Percentiles rank a stretch among this genome's conserved stretches.
Evolutionary conservation across 495 filamentous ascomycete species (phyloP).

Genomic region (Platismatia glauca): DNA sequence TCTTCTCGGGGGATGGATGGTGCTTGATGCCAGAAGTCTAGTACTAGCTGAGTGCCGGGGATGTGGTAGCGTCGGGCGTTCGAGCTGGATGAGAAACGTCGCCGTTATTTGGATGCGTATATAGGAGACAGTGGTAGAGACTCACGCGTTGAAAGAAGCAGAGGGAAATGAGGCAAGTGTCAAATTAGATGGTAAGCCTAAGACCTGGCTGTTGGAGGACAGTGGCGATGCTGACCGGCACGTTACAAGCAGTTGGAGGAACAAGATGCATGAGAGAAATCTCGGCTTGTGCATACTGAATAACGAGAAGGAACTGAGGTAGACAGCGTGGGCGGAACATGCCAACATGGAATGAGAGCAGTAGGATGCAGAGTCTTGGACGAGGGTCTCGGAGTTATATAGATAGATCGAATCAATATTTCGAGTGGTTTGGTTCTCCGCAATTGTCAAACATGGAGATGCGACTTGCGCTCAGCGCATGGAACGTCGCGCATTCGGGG

Average conservation of each 20-base stretch:
- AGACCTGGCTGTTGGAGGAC: background rate
- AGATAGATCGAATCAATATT: background rate
- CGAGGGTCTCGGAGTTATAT: background rate
- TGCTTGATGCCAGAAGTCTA: conserved; percentile 10
- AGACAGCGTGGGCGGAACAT: background rate
- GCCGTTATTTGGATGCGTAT: background rate
- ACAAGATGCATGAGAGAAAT: background rate
- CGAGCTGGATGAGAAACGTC: background rate
- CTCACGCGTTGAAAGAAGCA: background rate
- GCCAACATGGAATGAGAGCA: background rate
- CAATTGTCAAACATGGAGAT: background rate
- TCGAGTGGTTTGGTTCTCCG: background rate
- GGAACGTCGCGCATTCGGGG: background rate
- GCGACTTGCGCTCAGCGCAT: conserved; percentile 13
- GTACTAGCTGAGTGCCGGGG: background rate
- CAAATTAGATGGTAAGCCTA: background rate
- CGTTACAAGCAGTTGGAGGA: background rate
- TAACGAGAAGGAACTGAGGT: background rate
- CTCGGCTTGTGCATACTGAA: background rate
- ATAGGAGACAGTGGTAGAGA: background rate
- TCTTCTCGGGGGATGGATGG: background rate
- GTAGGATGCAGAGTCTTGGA: background rate
- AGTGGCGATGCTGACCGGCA: background rate
- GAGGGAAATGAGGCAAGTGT: background rate
- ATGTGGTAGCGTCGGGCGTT: background rate